phyloP scores from a whole-genome alignment of 2,329 filamentous ascomycete genomes.

The Xylariomycetidae sp. region DNA sequence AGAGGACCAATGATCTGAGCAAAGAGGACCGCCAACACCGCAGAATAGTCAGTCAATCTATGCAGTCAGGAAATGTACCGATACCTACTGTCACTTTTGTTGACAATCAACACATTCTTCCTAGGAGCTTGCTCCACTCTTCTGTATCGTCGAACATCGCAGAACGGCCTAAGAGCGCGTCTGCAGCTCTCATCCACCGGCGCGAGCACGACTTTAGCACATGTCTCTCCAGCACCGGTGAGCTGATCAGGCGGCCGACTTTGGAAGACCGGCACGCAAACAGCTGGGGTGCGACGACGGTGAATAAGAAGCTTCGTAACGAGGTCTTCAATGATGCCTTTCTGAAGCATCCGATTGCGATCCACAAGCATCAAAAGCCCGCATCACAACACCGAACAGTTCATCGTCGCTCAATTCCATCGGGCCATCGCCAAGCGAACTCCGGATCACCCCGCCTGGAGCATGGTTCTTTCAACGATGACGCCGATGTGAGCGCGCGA shows the following conservation, averaged over 20 bases:
- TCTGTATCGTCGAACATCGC: constrained; percentile 33
- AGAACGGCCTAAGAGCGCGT: constrained; percentile 33
- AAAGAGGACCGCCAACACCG: constrained; percentile 25
- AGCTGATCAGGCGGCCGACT: constrained; percentile 36
- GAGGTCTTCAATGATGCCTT: constrained; percentile 93
- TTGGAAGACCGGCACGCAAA: constrained; percentile 55
- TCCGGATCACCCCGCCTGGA: constrained; percentile 31
- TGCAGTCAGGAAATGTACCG: constrained; percentile 59
- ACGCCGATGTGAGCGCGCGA: constrained; percentile 15
- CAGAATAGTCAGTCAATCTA: constrained; percentile 66
- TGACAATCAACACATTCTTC: constrained; percentile 91
- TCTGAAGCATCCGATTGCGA: constrained; percentile 74
- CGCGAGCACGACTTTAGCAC: no score
- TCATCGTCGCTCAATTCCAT: constrained; percentile 45
- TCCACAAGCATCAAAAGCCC: constrained; percentile 70
- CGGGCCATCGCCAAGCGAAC: constrained; percentile 37
- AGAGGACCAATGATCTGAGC: constrained; percentile 10
- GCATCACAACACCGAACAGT: constrained; percentile 57
- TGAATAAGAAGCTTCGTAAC: constrained; percentile 83
- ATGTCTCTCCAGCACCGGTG: no score
- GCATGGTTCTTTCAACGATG: constrained; percentile 4
- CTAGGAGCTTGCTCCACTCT: constrained; percentile 72
- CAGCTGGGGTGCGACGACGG: constrained; percentile 86
- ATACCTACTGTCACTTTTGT: constrained; percentile 90
- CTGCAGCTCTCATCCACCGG: constrained; percentile 30